Percentiles rank a stretch among this genome's conserved stretches.
Evolutionary conservation across 75 land plant genomes (phyloP).

Genomic region (Cryptomeria japonica): DNA sequence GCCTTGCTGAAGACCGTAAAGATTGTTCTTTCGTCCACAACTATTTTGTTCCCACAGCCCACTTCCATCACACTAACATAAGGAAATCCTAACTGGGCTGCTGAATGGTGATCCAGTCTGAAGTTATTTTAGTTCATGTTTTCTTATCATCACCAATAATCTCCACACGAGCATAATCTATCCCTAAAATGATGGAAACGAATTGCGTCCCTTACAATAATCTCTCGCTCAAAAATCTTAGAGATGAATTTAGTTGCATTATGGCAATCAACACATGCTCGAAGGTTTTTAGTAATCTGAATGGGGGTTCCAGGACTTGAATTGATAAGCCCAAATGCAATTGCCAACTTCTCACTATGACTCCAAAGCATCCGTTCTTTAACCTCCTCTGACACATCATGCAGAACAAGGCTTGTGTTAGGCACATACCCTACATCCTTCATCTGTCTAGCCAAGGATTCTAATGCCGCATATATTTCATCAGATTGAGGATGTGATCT

Average conservation of each 20-base stretch:
- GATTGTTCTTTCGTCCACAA: background rate
- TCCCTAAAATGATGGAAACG: constrained; percentile 16
- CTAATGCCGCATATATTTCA: background rate
- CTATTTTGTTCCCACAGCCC: background rate
- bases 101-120: background rate
- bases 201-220: constrained; percentile 8
- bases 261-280: constrained; percentile 17
- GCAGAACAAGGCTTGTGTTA: background rate
- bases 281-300: constrained; percentile 12
- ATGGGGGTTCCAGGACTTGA: constrained; percentile 11
- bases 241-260: constrained; percentile 19
- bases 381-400: background rate
- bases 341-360: constrained; percentile 22
- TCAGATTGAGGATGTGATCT: constrained; percentile 10
- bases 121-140: background rate
- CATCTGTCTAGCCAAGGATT: background rate
- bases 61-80: background rate
- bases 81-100: background rate
- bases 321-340: constrained; percentile 15
- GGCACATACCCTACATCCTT: constrained; percentile 14
- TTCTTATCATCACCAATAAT: constrained; percentile 15
- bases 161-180: constrained; percentile 21
- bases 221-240: constrained; percentile 11
- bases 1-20: background rate
- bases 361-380: constrained; percentile 11